Conservation (phyloP, 495 filamentous ascomycete genomes). For the Penicillium dipodomyicola region DNA sequence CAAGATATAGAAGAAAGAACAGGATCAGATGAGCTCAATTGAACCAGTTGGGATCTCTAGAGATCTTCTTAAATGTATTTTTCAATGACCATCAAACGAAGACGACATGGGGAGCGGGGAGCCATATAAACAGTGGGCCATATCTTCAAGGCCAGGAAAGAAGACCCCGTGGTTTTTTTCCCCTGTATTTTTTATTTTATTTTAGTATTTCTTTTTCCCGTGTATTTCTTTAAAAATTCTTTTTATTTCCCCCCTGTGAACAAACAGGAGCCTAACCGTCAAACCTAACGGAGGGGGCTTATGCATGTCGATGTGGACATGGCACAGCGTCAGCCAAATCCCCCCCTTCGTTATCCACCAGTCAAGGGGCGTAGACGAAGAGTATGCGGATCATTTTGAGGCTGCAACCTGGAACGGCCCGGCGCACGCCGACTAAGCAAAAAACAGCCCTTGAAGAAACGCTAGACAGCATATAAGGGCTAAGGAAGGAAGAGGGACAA, state of each 20-base stretch:
- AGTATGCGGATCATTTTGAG: conserved; percentile 52
- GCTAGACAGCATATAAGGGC: conserved; percentile 32
- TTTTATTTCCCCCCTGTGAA: conserved; percentile 19
- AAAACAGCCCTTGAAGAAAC: conserved; percentile 44
- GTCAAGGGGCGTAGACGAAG: conserved; percentile 34
- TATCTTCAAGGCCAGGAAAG: conserved; percentile 28
- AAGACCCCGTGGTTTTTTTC: conserved; percentile 22
- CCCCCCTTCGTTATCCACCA: conserved; percentile 39
- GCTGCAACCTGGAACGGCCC: conserved; percentile 54
- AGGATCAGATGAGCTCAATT: conserved; percentile 21
- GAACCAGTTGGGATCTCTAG: conserved; percentile 20
- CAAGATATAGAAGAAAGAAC: conserved; percentile 20
- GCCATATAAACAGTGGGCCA: conserved; percentile 46
- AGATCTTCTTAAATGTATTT: conserved; percentile 25
- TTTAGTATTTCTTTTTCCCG: conserved; percentile 7
- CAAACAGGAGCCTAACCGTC: conserved; percentile 44
- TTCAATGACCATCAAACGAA: conserved; percentile 22
- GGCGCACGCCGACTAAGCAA: conserved; percentile 44
- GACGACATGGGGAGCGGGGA: conserved; percentile 42
- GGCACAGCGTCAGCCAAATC: conserved; percentile 40
- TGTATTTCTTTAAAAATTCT: conserved; percentile 1
- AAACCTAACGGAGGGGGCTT: conserved; percentile 38
- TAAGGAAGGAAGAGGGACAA: conserved; percentile 9
- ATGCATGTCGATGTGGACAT: conserved; percentile 42
- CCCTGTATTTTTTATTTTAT: conserved; percentile 9